Evolutionary conservation across 306 rosid genomes (phyloP).

Genomic region (Echinosophora koreensis): DNA sequence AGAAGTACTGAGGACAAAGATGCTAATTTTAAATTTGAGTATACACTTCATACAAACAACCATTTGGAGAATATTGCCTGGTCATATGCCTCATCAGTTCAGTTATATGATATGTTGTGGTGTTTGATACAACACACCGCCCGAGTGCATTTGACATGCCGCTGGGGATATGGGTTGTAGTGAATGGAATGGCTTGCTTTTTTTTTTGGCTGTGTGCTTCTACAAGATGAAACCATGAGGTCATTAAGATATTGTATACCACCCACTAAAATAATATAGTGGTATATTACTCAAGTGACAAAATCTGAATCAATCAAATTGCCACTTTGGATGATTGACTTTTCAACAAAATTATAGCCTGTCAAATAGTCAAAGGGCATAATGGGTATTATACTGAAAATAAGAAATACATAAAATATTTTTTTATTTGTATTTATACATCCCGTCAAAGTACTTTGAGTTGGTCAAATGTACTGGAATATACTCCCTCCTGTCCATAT

Average conservation of each 20-base stretch:
- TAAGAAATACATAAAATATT: no score
- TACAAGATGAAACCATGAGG: slow-evolving; percentile 81
- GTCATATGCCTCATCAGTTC: slow-evolving; percentile 94
- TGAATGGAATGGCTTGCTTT: slow-evolving; percentile 98
- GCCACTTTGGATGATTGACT: no score
- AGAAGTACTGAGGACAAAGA: slow-evolving; percentile 85
- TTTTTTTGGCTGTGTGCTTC: slow-evolving; percentile 80
- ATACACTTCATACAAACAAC: slow-evolving; percentile 74
- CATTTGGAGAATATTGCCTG: slow-evolving; percentile 89
- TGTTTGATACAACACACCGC: slow-evolving; percentile 94
- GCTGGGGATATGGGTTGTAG: slow-evolving; percentile 93
- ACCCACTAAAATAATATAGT: no score
- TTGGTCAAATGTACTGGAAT: no score
- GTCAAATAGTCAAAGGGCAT: no score
- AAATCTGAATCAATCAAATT: no score
- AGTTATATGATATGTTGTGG: slow-evolving; percentile 83
- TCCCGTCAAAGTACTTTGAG: no score
- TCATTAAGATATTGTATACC: slow-evolving; percentile 44
- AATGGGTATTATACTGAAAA: no score
- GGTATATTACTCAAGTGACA: no score
- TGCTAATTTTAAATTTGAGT: slow-evolving; percentile 88
- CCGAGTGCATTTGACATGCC: slow-evolving; percentile 69
- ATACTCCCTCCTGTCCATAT: no score
- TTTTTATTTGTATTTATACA: no score
- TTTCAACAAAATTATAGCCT: no score